Percentiles rank a stretch among this genome's conserved stretches.
Conservation (phyloP, 2,329 filamentous ascomycete species). For the Myrmaecium sp. region DNA sequence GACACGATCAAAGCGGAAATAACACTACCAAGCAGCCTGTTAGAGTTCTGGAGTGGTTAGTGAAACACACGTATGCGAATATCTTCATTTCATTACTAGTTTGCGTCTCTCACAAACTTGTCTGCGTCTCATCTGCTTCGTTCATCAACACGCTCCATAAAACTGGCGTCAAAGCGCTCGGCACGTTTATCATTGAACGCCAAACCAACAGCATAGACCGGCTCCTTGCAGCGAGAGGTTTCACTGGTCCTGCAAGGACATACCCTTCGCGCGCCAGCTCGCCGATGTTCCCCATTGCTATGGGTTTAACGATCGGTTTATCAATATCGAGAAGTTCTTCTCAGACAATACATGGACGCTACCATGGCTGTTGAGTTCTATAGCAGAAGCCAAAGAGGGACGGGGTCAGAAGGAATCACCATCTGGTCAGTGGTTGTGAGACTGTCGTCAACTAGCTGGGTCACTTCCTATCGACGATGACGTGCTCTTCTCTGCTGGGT, state of each 20-base stretch:
- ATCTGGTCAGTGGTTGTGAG: conserved; percentile 20
- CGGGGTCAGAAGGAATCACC: conserved; percentile 14
- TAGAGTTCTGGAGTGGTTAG: conserved; percentile 14
- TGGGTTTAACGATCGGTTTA: conserved; percentile 31
- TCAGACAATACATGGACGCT: conserved; percentile 15
- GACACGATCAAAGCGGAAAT: conserved; percentile 26
- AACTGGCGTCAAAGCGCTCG: conserved; percentile 26
- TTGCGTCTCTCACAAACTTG: conserved; percentile 33
- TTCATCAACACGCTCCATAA: conserved; percentile 31
- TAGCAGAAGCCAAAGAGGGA: conserved; percentile 17
- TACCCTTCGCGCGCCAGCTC: conserved; percentile 19
- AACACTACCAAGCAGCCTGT: conserved; percentile 25
- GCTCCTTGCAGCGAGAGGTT: conserved; percentile 9
- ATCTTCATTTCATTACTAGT: conserved; percentile 25
- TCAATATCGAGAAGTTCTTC: conserved; percentile 30
- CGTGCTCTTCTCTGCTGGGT: too few relatives aligned
- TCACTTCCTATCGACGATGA: too few relatives aligned
- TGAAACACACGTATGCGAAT: conserved; percentile 24
- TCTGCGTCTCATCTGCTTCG: conserved; percentile 26
- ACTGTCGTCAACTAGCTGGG: too few relatives aligned
- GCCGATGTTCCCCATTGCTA: conserved; percentile 22
- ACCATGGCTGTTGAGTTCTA: conserved; percentile 17
- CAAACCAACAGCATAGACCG: conserved; percentile 18
- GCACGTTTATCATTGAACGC: conserved; percentile 27
- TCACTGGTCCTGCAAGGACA: conserved; percentile 4